These are phyloP conservation scores for Aureobasidium leucospermi DNA, from an alignment of 2,329 filamentous ascomycete genomes.

Conservation along the genomic window DNA sequence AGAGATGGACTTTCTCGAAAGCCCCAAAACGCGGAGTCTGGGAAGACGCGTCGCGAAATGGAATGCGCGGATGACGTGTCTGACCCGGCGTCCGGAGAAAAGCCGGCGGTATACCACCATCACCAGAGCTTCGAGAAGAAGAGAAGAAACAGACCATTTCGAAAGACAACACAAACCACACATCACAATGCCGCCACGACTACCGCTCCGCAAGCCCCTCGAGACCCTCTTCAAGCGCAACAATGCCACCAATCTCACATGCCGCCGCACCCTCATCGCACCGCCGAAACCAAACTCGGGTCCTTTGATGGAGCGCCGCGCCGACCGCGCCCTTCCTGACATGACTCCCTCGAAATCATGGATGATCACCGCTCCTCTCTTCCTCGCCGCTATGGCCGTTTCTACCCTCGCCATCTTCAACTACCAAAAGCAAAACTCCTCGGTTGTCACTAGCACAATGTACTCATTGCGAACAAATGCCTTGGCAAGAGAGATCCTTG, in stretches of 20 bases:
- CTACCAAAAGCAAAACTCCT: conserved; percentile 91
- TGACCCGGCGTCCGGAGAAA: not conserved
- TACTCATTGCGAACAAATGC: conserved; percentile 83
- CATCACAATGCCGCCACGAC: conserved; percentile 9
- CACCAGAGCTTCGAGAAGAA: not conserved
- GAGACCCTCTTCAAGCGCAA: conserved; percentile 11
- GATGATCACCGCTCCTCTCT: conserved; percentile 67
- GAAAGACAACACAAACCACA: not conserved
- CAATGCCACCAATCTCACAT: not conserved
- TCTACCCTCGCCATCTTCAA: conserved; percentile 91
- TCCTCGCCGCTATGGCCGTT: conserved; percentile 61
- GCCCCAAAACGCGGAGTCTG: not conserved
- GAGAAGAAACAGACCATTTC: not conserved
- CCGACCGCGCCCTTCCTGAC: conserved; percentile 46
- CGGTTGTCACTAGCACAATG: conserved; percentile 72
- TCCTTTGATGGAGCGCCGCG: conserved; percentile 45
- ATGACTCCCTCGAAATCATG: conserved; percentile 30
- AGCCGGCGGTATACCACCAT: not conserved
- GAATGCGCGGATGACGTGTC: conserved; percentile 1
- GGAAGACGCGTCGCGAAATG: not conserved
- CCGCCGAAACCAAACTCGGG: conserved; percentile 44
- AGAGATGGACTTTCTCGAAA: not conserved
- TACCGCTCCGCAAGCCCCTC: conserved; percentile 7
- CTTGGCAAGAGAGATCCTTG: conserved; percentile 67
- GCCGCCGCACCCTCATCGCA: conserved; percentile 39